phyloP scores from a whole-genome alignment of 163 green algal genomes.

The Volvox carteri region DNA sequence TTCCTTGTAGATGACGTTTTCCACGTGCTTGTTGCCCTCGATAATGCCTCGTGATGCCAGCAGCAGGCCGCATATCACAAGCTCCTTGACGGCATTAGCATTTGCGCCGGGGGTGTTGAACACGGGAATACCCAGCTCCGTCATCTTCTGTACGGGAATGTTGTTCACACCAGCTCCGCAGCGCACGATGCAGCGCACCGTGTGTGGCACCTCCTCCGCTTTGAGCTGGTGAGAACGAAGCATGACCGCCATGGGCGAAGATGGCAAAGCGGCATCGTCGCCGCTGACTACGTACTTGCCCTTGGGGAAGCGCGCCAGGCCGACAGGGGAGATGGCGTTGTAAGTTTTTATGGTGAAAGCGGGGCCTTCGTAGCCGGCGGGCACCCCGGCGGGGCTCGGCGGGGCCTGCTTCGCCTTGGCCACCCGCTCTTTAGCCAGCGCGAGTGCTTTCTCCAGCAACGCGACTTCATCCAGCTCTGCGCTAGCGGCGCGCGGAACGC shows the following conservation, averaged over 20 bases:
- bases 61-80: constrained; percentile 69
- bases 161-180: constrained; percentile 76
- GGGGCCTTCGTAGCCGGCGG: constrained; percentile 16
- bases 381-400: background rate
- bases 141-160: constrained; percentile 72
- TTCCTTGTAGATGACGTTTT: constrained; percentile 72
- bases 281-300: constrained; percentile 68
- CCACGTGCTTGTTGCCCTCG: constrained; percentile 69
- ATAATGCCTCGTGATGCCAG: constrained; percentile 69
- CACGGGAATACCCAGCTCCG: constrained; percentile 73
- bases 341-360: constrained; percentile 74
- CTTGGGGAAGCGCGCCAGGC: constrained; percentile 64
- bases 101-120: constrained; percentile 78
- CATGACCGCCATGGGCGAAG: constrained; percentile 73
- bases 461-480: constrained; percentile 50
- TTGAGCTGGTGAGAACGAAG: constrained; percentile 72
- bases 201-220: constrained; percentile 65
- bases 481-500: background rate
- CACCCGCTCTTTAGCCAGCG: constrained; percentile 33
- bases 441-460: constrained; percentile 57
- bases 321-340: constrained; percentile 71
- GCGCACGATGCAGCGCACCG: constrained; percentile 72
- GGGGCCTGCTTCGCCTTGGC: constrained; percentile 30
- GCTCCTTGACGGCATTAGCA: constrained; percentile 76
- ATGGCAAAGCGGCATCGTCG: constrained; percentile 57